Percentiles rank a stretch among this genome's conserved stretches.
These are phyloP conservation scores for Aspergillus conjunctus DNA, from an alignment of 495 filamentous ascomycete species.

Conservation along the genomic window DNA sequence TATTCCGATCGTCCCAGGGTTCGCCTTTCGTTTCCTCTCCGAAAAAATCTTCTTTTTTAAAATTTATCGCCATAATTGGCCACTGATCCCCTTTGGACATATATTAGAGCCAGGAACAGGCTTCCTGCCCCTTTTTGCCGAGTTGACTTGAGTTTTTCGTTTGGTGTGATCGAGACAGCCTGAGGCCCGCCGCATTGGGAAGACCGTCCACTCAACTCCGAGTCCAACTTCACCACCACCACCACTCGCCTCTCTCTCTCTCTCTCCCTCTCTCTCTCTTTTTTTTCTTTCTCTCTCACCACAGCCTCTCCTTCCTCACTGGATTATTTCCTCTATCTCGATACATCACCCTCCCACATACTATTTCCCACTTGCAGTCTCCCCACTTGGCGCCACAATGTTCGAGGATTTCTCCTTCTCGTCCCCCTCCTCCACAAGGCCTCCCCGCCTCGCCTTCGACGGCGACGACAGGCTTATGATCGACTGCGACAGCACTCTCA, in stretches of 20 bases:
- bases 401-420: slow-evolving; percentile 53
- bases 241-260: background rate
- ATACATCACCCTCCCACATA: background rate
- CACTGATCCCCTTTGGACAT: background rate
- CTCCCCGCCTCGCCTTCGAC: slow-evolving; percentile 38
- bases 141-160: background rate
- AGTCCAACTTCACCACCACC: background rate
- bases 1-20: slow-evolving; percentile 2
- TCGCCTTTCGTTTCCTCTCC: slow-evolving; percentile 7
- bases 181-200: background rate
- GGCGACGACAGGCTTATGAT: slow-evolving; percentile 43
- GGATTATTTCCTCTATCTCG: background rate
- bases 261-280: background rate
- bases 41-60: background rate
- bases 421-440: slow-evolving; percentile 40
- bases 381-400: slow-evolving; percentile 26
- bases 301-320: background rate
- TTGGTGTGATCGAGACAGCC: background rate
- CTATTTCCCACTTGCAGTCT: background rate
- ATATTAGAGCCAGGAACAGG: background rate
- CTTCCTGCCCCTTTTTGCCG: background rate
- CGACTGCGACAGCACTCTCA: slow-evolving; percentile 42
- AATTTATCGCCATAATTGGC: background rate
- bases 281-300: background rate
- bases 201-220: background rate